Conservation (phyloP, 441 rosid genomes). For the Isatis lusitanica region DNA sequence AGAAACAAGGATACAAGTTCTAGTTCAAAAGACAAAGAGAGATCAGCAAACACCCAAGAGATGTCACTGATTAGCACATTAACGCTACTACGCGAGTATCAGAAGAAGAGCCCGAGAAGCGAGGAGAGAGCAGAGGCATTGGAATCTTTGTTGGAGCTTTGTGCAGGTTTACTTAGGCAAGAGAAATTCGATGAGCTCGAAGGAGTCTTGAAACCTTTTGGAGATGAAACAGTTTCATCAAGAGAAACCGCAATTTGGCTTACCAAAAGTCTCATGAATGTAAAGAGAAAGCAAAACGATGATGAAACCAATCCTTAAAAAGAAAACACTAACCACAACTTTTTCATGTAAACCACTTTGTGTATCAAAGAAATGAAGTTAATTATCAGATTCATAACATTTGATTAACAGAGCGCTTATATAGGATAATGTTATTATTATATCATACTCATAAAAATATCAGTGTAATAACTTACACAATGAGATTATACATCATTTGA, state of each 20-base stretch:
- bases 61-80: conserved; percentile 49
- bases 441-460: conserved; percentile 10
- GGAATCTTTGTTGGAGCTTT: conserved; percentile 87
- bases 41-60: conserved; percentile 40
- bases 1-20: conserved; percentile 20
- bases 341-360: conserved; percentile 25
- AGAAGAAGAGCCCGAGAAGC: conserved; percentile 41
- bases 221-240: conserved; percentile 88
- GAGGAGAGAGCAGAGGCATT: conserved; percentile 89
- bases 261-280: conserved; percentile 83
- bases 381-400: neutral
- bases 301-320: conserved; percentile 36
- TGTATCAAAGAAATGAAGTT: conserved; percentile 19
- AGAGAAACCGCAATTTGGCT: conserved; percentile 98
- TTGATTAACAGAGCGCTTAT: neutral
- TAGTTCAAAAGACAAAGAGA: conserved; percentile 32
- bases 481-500: conserved; percentile 22
- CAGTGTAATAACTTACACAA: conserved; percentile 29
- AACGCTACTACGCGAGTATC: conserved; percentile 45
- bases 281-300: conserved; percentile 45
- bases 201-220: conserved; percentile 86
- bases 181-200: conserved; percentile 87
- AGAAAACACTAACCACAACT: conserved; percentile 41
- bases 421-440: conserved; percentile 21
- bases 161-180: conserved; percentile 87